Evolutionary conservation across 768 basidiomycete species (phyloP).

Genomic region (Boletus rex-veris): DNA sequence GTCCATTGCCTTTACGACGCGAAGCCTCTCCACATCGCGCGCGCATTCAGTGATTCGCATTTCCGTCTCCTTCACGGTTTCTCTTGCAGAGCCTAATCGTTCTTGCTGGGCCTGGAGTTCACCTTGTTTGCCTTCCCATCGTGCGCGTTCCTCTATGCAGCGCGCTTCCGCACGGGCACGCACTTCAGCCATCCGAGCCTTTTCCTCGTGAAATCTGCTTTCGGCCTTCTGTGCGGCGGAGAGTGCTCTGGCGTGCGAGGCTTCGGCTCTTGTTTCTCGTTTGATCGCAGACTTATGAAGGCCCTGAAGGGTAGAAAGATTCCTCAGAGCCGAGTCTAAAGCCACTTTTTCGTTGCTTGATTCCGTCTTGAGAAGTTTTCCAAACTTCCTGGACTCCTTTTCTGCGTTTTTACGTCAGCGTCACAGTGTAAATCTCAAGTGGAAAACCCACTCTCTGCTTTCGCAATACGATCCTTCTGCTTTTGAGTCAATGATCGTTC

Average conservation of each 20-base stretch:
- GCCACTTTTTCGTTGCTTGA: constrained; percentile 65
- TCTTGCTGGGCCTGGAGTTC: constrained; percentile 47
- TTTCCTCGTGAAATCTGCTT: constrained; percentile 57
- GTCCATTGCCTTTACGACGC: constrained; percentile 63
- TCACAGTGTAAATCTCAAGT: background rate
- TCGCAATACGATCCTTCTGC: constrained; percentile 50
- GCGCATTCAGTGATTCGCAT: constrained; percentile 65
- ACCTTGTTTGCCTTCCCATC: constrained; percentile 50
- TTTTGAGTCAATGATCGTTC: constrained; percentile 47
- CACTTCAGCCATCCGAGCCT: constrained; percentile 50
- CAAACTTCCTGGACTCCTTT: constrained; percentile 56
- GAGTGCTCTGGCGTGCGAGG: constrained; percentile 50
- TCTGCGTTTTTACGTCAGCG: constrained; percentile 32
- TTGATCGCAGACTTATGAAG: constrained; percentile 67
- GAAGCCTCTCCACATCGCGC: constrained; percentile 66
- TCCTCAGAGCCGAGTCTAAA: constrained; percentile 55
- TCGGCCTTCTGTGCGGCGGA: constrained; percentile 61
- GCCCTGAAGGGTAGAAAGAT: constrained; percentile 64
- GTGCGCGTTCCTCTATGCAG: constrained; percentile 53
- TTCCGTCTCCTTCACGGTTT: constrained; percentile 56
- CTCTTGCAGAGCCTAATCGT: constrained; percentile 46
- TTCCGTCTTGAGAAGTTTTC: constrained; percentile 69
- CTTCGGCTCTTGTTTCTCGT: constrained; percentile 58
- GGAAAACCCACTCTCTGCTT: constrained; percentile 45
- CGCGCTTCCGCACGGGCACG: constrained; percentile 45